These are phyloP conservation scores for Leishmania aethiopica DNA, from an alignment of 208 protist species.

Conservation along the genomic window DNA sequence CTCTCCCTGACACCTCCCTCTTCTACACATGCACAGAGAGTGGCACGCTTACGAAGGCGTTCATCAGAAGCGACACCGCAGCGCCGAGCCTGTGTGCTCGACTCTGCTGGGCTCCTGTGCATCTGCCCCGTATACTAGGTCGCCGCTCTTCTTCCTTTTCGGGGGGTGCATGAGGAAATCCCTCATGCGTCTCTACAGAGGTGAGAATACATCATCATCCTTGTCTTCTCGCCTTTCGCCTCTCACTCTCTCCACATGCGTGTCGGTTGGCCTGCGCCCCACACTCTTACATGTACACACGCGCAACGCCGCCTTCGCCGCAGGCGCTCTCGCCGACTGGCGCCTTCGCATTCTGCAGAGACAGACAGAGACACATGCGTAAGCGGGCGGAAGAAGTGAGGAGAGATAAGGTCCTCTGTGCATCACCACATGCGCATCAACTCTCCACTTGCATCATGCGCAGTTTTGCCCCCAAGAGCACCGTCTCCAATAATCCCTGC, in stretches of 20 bases:
- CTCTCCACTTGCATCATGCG: constrained; percentile 31
- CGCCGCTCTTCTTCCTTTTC: too few species aligned
- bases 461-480: constrained; percentile 42
- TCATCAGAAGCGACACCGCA: background rate
- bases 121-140: background rate
- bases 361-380: background rate
- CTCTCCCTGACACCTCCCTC: background rate
- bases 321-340: background rate
- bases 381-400: background rate
- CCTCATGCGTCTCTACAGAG: background rate
- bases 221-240: background rate
- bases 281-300: background rate
- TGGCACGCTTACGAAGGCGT: background rate
- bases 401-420: background rate
- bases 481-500: constrained; percentile 54
- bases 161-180: background rate
- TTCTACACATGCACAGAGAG: background rate
- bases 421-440: background rate
- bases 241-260: background rate
- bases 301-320: background rate
- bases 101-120: background rate
- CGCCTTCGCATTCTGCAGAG: background rate
- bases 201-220: background rate
- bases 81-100: background rate
- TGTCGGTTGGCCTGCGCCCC: background rate